phyloP scores from a whole-genome alignment of 2,329 filamentous ascomycete species.

The Arthrobotrys sphaeroides region DNA sequence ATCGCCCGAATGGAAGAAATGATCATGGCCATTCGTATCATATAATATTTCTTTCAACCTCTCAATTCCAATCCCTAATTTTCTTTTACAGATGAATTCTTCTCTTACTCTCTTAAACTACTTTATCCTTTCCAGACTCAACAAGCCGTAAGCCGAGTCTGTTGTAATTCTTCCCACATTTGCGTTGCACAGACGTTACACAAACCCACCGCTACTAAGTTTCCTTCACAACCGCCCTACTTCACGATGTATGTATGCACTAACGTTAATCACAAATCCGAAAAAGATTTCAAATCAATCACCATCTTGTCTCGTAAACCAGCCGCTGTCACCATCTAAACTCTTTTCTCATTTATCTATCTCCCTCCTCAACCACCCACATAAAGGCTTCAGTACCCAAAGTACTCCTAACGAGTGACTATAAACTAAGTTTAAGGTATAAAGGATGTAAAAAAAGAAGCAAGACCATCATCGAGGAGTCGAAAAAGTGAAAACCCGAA shows the following conservation, averaged over 20 bases:
- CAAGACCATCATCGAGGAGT: constrained; percentile 1
- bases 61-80: too few relatives aligned
- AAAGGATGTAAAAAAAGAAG: background rate
- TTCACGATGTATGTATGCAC: too few relatives aligned
- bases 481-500: background rate
- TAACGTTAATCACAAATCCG: too few relatives aligned
- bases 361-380: background rate
- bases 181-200: background rate
- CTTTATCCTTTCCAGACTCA: too few relatives aligned
- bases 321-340: background rate
- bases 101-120: too few relatives aligned
- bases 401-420: constrained; percentile 7
- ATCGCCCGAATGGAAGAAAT: background rate
- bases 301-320: too few relatives aligned
- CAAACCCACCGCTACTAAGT: too few relatives aligned
- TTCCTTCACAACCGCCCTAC: too few relatives aligned
- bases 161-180: too few relatives aligned
- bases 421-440: background rate
- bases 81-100: too few relatives aligned
- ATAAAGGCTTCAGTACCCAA: background rate
- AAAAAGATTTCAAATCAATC: background rate
- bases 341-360: constrained; percentile 5
- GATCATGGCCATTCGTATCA: constrained; percentile 9
- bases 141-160: too few relatives aligned
- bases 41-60: background rate